These are phyloP conservation scores for Perkinsus olseni DNA, from an alignment of 169 alveolate genomes.

Conservation along the genomic window DNA sequence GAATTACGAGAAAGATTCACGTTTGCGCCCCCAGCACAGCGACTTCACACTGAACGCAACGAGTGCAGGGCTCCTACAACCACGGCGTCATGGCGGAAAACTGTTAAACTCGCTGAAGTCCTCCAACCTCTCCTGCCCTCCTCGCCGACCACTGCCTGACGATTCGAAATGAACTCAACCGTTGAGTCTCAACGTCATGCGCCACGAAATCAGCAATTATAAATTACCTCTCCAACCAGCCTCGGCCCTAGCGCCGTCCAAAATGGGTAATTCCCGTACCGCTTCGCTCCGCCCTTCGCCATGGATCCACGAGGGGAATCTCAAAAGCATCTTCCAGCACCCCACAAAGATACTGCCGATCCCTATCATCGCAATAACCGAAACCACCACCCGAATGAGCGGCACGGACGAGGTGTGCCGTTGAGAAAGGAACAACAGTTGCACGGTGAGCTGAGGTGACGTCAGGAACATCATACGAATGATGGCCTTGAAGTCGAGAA, in stretches of 20 bases:
- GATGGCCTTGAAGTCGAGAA: neutral
- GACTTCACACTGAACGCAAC: too few species aligned
- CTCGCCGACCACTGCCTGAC: too few species aligned
- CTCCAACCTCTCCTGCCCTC: neutral
- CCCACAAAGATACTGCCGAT: neutral
- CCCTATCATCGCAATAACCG: neutral
- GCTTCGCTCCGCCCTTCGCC: conserved; percentile 1
- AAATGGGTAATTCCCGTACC: neutral
- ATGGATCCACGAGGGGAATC: neutral
- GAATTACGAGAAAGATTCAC: too few species aligned
- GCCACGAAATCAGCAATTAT: neutral
- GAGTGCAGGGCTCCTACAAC: too few species aligned
- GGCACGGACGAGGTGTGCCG: neutral
- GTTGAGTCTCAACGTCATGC: neutral
- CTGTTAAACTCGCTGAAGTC: neutral
- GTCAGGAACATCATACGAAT: neutral
- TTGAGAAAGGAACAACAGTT: neutral
- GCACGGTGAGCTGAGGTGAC: neutral
- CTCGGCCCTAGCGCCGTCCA: neutral
- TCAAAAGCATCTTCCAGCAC: neutral
- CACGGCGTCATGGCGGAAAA: neutral
- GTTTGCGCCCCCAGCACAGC: too few species aligned
- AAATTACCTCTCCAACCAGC: neutral
- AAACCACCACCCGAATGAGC: neutral
- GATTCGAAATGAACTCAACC: too few species aligned